Percentiles rank a stretch among this genome's conserved stretches.
phyloP scores from a whole-genome alignment of 2,329 filamentous ascomycete genomes.

The Cladophialophora chaetospira region DNA sequence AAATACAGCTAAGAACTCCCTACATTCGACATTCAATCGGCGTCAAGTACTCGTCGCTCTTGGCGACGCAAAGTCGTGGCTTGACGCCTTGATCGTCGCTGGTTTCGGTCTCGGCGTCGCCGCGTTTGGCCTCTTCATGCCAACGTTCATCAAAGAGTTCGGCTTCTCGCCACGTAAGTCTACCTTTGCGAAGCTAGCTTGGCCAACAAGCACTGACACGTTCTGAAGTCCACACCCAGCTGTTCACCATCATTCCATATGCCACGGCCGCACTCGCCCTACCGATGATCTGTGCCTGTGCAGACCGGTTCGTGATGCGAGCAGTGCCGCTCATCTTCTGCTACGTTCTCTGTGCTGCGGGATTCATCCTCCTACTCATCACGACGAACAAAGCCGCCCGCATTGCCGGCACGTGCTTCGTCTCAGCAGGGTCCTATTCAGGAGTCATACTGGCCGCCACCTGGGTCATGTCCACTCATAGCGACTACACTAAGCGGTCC shows the following conservation, averaged over 20 bases:
- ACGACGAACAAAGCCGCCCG: constrained; percentile 1
- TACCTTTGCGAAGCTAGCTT: no score
- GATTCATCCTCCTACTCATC: constrained; percentile 11
- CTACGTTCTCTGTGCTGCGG: background rate
- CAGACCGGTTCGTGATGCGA: constrained; percentile 9
- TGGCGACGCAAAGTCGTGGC: constrained; percentile 10
- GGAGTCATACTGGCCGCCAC: background rate
- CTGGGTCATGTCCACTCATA: constrained; percentile 1
- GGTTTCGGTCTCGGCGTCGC: constrained; percentile 1
- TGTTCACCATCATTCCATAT: constrained; percentile 20
- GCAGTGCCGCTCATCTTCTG: background rate
- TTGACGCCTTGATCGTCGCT: background rate
- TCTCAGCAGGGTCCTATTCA: constrained; percentile 9
- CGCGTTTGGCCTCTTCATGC: constrained; percentile 13
- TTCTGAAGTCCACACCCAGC: no score
- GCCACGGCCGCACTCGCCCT: constrained; percentile 10
- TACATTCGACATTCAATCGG: background rate
- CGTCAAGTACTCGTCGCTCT: constrained; percentile 6
- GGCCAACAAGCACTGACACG: no score
- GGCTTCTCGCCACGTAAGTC: constrained; percentile 17
- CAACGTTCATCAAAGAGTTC: constrained; percentile 22
- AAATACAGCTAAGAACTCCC: constrained; percentile 11
- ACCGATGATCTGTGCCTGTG: background rate
- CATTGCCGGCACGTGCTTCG: constrained; percentile 10
- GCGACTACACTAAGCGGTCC: constrained; percentile 15